Evolutionary conservation across 2,329 filamentous ascomycete genomes (phyloP).

Genomic region (Apiospora marii): DNA sequence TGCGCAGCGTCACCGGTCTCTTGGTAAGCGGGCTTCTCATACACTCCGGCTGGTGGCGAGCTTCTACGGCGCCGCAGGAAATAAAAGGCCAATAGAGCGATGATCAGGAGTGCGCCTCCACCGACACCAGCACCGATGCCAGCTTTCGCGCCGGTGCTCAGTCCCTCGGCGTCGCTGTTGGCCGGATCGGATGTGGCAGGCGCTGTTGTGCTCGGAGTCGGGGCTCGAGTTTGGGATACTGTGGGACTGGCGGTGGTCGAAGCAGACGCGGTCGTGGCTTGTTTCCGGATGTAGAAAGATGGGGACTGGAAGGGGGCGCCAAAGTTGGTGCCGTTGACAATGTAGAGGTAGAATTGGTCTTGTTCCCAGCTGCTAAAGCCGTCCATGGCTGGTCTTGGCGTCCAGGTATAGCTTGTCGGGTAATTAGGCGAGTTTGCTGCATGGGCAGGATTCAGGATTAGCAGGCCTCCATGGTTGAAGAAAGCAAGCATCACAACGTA

Average conservation of each 20-base stretch:
- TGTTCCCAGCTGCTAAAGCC: neutral
- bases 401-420: constrained; percentile 22
- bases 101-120: constrained; percentile 34
- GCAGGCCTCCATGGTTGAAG: neutral
- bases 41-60: neutral
- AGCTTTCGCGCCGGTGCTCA: constrained; percentile 43
- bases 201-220: neutral
- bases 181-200: neutral
- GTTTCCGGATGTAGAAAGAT: constrained; percentile 1
- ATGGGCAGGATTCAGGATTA: neutral
- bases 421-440: constrained; percentile 22
- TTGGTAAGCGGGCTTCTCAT: neutral
- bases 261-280: neutral
- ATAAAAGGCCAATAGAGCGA: constrained; percentile 37
- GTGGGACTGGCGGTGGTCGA: neutral
- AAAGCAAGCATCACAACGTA: neutral
- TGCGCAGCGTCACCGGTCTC: neutral
- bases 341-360: constrained; percentile 2
- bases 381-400: neutral
- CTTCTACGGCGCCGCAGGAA: constrained; percentile 11
- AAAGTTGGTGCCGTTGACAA: constrained; percentile 24
- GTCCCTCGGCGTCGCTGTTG: constrained; percentile 25
- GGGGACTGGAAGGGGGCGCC: constrained; percentile 13
- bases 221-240: neutral
- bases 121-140: constrained; percentile 45